Base-by-base conservation (phyloP, 1,284 basidiomycete species). In the Trichosporon ovoides region DNA sequence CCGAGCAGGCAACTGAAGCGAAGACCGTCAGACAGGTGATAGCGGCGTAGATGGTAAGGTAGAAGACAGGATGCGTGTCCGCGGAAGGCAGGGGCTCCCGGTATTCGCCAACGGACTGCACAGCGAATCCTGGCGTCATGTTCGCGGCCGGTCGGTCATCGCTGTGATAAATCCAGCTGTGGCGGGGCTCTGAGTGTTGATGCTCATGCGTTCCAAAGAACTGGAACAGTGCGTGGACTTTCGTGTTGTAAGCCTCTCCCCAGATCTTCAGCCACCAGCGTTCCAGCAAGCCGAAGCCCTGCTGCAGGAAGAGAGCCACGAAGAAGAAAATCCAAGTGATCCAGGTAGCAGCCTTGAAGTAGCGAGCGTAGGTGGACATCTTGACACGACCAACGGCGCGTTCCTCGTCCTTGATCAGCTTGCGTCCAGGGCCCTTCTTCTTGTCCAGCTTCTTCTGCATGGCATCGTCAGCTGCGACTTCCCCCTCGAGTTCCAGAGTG, bases 341-440 rank as follows among this genome's bases (percentile, higher is more conserved):
- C 55, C 67, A 70, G 2, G 74, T 74, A 5, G 78, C 77, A 0
- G 80, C 76, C 12, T 72, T 80, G 58, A 92, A 78, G 71, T 91
- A 91, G 13, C 83, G 85, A 62, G 85, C 84, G 72, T 92, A 92
- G 46, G 90, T 85, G 2, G 75, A 71, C 86, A 86, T 88, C 68
- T 89, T 88, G 35, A 92, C 89, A 53, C 83, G 82, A 3, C 89
- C 89, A 1, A 81, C 80, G 40, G 87, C 85, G 18, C 89, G 78
- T 65, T 86, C 84, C 58, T 76, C 74, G 52, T 76, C 73, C 63
- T 75, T 69, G 28, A 77, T 63, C 6, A 75, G 69, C 60, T 77
- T 77, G 57, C 70, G 72, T 6, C 64, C 74, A 40, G 59, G 71
- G 58, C 48, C 69, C 69, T 52, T 66, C 71, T 66, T 78, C 74